Base-by-base conservation (phyloP, 73 alveolate genomes). In the Paramecium bursaria region DNA sequence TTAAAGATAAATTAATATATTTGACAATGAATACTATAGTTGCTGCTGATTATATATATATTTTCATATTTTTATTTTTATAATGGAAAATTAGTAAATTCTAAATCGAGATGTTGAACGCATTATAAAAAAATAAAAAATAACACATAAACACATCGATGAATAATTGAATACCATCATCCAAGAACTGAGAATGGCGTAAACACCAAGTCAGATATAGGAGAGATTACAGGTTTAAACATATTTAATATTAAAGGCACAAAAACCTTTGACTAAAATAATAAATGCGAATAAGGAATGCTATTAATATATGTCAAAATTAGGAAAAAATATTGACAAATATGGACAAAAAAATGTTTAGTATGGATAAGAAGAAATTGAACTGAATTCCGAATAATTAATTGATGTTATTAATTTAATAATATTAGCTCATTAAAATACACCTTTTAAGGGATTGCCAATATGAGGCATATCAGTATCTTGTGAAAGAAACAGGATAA, bases 11-110 rank as follows among this genome's bases (percentile, higher is more conserved):
- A 86, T 90, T 57, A 89, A 91, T 60, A 48, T 74, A 9, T 91
- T 90, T 75, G 94, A 86, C 27, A 91, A 91, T 80, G 92, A 91
- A 35, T 85, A 85, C 31, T 91, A 89, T 51, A 77, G 85, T 48
- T 91, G 97, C 86, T 91, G 97, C 51, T 91, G 94, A 91, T 49
- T 39, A 3, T 7, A 26, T 52, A 50, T 3, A 75, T 30, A 27
- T 22, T 21, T 74, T 74, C 47, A 74, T 10, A 53, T 53, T 48
- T 48, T n/a, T 30, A 27, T 22, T 21, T 74, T 74, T 49, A 74
- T 10, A 53, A n/a, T 48, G 7, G 49, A 39, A 11, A 39, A 39
- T 39, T 39, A 39, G 49, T 7, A 39, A 39, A 7, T 7, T 7
- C 5, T 67, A 27, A 15, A 25, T 17, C 33, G 44, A 19, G 82